phyloP scores from a whole-genome alignment of 257 asterid genomes.

The Solanum etuberosum region DNA sequence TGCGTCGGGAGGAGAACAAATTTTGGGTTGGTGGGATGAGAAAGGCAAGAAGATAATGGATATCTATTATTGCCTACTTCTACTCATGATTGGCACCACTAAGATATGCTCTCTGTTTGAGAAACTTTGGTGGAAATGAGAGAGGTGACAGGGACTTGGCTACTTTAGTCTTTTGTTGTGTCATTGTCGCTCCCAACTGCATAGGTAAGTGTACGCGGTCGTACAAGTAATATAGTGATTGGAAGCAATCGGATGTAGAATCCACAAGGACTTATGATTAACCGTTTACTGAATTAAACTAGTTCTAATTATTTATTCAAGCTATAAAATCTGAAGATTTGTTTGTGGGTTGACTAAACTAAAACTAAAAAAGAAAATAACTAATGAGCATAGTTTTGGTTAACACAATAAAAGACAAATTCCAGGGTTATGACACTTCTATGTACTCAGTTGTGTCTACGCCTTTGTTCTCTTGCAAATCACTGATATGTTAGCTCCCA shows the following conservation, averaged over 20 bases:
- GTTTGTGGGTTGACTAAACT: background rate
- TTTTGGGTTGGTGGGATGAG: background rate
- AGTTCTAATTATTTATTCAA: background rate
- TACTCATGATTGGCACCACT: background rate
- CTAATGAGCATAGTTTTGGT: background rate
- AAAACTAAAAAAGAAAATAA: background rate
- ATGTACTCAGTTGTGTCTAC: background rate
- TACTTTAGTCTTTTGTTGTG: background rate
- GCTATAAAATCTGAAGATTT: background rate
- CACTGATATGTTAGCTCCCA: background rate
- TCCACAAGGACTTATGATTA: background rate
- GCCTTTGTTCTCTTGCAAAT: background rate
- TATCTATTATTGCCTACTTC: background rate
- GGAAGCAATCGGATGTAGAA: background rate
- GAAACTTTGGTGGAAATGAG: background rate
- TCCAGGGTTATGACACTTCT: background rate
- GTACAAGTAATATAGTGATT: too few relatives aligned
- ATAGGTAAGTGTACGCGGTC: background rate
- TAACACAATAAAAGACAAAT: background rate
- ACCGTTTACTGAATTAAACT: background rate
- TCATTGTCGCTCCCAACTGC: background rate
- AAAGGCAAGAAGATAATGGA: background rate
- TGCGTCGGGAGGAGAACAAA: background rate
- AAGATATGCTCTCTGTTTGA: background rate
- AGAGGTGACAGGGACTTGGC: background rate